Base-by-base conservation (phyloP, 345 rosid genomes). In the Linum usitatissimum region DNA sequence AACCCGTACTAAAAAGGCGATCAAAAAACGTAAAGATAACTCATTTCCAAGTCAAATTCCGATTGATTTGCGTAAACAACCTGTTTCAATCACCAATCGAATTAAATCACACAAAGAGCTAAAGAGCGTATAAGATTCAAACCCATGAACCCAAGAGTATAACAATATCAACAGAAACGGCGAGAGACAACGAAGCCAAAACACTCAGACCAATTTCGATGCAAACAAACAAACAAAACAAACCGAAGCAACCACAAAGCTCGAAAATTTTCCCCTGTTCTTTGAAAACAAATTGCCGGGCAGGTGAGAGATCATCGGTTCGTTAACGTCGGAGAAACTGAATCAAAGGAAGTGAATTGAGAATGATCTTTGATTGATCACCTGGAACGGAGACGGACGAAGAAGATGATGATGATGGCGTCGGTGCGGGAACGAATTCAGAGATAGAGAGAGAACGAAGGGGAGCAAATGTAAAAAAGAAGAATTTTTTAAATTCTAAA, bases 331-430 rank as follows among this genome's bases (percentile, higher is more conserved):
- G n/a, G 28, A 56, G 15, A 17, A 58, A 28, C 13, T 3, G 17
- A 4, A 17, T 17, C 30, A 3, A 9, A 53, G 31, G 18, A 30
- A 30, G 30, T 3, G 28, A 34, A 14, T 57, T 30, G 57, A 31
- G 17, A 13, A 62, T 14, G 13, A 66, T 8, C 18, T 58, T 4
- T 34, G 38, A 38, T 9, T 18, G 17, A 20, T 66, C 3, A 12
- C n/a, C 45, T 1, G 30, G 13, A 66, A 6, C 53, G 4, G 6
- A 45, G 75, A 81, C 67, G 70, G n/a, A 45, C 65, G 71, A 55
- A 59, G 64, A 20, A 23, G 61, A 40, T 30, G 3, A 1, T 9
- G 55, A 23, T 6, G 59, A 55, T 21, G 70, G 61, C 68, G 73
- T 64, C 69, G 71, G 63, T 59, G 63, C 38, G 38, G 38, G 38